phyloP scores from a whole-genome alignment of 2,329 filamentous ascomycete genomes.

The Trichoderma gracile region DNA sequence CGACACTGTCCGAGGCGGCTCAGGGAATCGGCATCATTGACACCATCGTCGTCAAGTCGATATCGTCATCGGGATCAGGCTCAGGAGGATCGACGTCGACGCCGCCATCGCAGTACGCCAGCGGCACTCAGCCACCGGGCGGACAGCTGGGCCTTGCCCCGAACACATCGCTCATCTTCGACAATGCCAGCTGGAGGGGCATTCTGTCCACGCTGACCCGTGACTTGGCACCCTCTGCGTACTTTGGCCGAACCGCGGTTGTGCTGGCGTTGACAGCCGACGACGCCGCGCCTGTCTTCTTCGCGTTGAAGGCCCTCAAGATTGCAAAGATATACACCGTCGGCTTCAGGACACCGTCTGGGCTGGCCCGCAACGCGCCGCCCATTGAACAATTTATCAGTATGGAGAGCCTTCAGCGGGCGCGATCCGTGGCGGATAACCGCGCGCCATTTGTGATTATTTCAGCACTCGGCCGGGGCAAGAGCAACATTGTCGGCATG shows the following conservation, averaged over 20 bases:
- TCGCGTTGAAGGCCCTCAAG: slow-evolving; percentile 72
- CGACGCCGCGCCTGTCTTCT: slow-evolving; percentile 77
- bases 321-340: slow-evolving; percentile 82
- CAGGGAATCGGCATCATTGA: slow-evolving; percentile 78
- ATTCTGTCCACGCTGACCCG: slow-evolving; percentile 79
- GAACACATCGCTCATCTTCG: slow-evolving; percentile 65
- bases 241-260: slow-evolving; percentile 72
- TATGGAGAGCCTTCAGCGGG: slow-evolving; percentile 62
- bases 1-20: slow-evolving; percentile 71
- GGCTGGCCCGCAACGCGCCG: slow-evolving; percentile 63
- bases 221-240: slow-evolving; percentile 80
- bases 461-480: slow-evolving; percentile 75
- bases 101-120: slow-evolving; percentile 44
- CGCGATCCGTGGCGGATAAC: slow-evolving; percentile 50
- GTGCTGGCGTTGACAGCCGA: slow-evolving; percentile 71
- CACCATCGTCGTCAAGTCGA: slow-evolving; percentile 67
- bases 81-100: slow-evolving; percentile 46
- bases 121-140: slow-evolving; percentile 30
- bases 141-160: slow-evolving; percentile 45
- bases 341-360: slow-evolving; percentile 67
- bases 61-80: slow-evolving; percentile 44
- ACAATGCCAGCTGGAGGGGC: slow-evolving; percentile 84
- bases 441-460: slow-evolving; percentile 76
- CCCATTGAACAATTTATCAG: slow-evolving; percentile 78
- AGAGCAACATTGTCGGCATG: slow-evolving; percentile 75